Base-by-base conservation (phyloP, 306 rosid species). In the Urtica urens region DNA sequence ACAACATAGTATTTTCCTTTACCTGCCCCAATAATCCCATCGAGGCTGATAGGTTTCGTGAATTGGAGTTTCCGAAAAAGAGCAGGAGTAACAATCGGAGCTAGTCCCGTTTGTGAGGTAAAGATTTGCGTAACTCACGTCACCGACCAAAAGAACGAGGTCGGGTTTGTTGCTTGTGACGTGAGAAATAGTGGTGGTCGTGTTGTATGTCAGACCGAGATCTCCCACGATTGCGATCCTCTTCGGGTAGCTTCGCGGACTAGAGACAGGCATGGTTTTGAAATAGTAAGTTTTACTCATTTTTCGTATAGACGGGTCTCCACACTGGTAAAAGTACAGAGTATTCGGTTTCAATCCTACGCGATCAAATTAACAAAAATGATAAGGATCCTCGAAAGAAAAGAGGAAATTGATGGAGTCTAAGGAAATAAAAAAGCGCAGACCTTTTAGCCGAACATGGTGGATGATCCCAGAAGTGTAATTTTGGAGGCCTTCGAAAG, bases 1-100 rank as follows among this genome's bases (percentile, higher is more conserved):
- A 23, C 27, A 12, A n/a, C 5, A 47, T 29, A 34, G 16, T 44
- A 23, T 3, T 5, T 2, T 13, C 10, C 28, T 21, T 56, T 46
- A 86, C 96, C 96, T 86, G 69, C 90, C 96, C 96, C 93, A 86
- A 53, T 79, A 72, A 70, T 79, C 96, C 96, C 93, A 86, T 45
- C 86, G 71, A 78, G 93, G 96, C 68, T 79, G 96, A 72, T 76
- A 86, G 37, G 88, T 72, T 75, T 86, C 93, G 34, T 82, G 96
- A 34, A 86, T 82, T 11, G 86, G 93, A 57, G 79, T 74, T 18
- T 74, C 31, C 17, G 78, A 58, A 72, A 86, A 86, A 1, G 88
- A 50, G 71, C 96, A 82, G 40, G 78, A 67, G 72, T 86, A 82
- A 67, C 96, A 82, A 62, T 76, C 75, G 15, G 93, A 60, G 37